Base-by-base conservation (phyloP, 495 filamentous ascomycete species). In the Apiosordaria backusii region DNA sequence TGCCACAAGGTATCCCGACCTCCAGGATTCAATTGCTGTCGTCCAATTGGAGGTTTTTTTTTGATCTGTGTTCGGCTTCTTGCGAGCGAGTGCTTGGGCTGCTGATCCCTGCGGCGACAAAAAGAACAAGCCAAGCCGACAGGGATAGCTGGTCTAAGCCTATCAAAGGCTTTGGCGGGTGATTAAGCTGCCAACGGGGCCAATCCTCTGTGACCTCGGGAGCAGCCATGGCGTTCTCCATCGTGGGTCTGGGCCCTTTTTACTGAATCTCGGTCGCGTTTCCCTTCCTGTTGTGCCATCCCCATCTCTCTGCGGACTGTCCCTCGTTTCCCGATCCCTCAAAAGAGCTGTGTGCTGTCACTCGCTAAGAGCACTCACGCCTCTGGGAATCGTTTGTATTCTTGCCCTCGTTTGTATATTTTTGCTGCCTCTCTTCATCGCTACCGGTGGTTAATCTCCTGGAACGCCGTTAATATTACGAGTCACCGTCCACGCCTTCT, bases 361-460 rank as follows among this genome's bases (percentile, higher is more conserved):
- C 69, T 76, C 74, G 74, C 64, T 76, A 59, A 26, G 60, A 66
- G 59, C 68, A 65, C 68, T 29, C 15, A 50, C 3, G 52, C 50
- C 50, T 60, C 54, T 26, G n/a, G 29, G 40, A 26, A 45, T 61
- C 68, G 50, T 27, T 65, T 27, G 50, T 65, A 60, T 67, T 64
- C 57, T 67, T 64, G 67, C 71, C 63, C 68, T 70, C 65, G 60
- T 65, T 70, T 66, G 45, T 65, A 25, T 45, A 24, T 67, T 53
- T 64, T 18, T 65, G 65, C 27, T 25, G 0, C 54, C 21, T 13
- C 24, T 55, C 67, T 16, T 58, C 50, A 35, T n/a, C 23, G 62
- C 55, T 61, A 58, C 62, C 58, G 53, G 35, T 57, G 60, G 45
- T 61, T 50, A 59, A 60, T 62, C 60, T 52, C 26, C 24, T 27